These are phyloP conservation scores for Lepiota brunneoincarnata DNA, from an alignment of 768 basidiomycete genomes.

Conservation along the genomic window DNA sequence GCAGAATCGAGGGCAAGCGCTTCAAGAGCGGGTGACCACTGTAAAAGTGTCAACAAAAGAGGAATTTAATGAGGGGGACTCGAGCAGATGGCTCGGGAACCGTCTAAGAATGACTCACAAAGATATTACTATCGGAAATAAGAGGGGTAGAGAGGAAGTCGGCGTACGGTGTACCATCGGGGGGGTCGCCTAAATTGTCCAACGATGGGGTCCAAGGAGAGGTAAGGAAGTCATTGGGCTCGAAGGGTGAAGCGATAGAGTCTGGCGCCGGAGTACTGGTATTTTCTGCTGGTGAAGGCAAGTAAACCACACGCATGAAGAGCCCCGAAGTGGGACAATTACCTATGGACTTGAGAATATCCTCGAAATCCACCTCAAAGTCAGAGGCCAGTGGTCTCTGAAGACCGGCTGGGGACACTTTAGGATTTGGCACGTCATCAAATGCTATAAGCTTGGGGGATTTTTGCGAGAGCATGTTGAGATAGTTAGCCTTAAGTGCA, in stretches of 20 bases:
- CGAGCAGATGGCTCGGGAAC: conserved; percentile 12
- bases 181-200: no score
- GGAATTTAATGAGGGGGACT: conserved; percentile 13
- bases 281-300: conserved; percentile 7
- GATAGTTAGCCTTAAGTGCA: no score
- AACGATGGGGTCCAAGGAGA: no score
- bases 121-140: conserved; percentile 21
- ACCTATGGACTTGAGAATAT: conserved; percentile 18
- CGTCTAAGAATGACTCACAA: conserved; percentile 21
- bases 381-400: conserved; percentile 23
- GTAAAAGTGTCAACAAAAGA: conserved; percentile 47
- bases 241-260: no score
- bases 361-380: conserved; percentile 17
- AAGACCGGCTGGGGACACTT: conserved; percentile 20
- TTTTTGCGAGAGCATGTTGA: conserved; percentile 29
- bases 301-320: conserved; percentile 17
- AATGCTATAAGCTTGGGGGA: conserved; percentile 47
- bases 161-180: conserved; percentile 31
- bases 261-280: conserved; percentile 24
- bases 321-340: conserved; percentile 10
- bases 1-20: conserved; percentile 46
- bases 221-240: no score
- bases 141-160: conserved; percentile 39
- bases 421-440: conserved; percentile 29
- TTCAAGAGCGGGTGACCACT: conserved; percentile 21